These are phyloP conservation scores for Entonaema liquescens DNA, from an alignment of 495 filamentous ascomycete species.

Conservation along the genomic window DNA sequence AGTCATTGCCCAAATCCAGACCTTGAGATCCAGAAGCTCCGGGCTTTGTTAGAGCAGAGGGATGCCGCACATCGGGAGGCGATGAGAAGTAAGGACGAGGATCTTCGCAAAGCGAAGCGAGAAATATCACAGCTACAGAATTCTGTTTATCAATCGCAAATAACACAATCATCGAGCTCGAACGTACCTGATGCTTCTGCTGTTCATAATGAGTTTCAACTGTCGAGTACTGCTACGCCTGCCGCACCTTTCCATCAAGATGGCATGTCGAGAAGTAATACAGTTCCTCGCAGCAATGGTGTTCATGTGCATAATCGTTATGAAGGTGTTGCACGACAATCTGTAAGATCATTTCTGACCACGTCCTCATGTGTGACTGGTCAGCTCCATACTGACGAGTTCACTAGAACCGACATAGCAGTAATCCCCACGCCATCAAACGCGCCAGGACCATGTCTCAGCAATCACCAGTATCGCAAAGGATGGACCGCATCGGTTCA, in stretches of 20 bases:
- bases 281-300: constrained; percentile 47
- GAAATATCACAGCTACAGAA: constrained; percentile 46
- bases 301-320: constrained; percentile 38
- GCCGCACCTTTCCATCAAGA: constrained; percentile 38
- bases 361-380: constrained; percentile 24
- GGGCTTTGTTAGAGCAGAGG: constrained; percentile 37
- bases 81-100: constrained; percentile 43
- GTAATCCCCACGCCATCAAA: constrained; percentile 41
- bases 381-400: constrained; percentile 38
- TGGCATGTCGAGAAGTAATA: constrained; percentile 46
- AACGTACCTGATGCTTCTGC: constrained; percentile 33
- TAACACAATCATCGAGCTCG: constrained; percentile 32
- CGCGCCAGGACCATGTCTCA: constrained; percentile 48
- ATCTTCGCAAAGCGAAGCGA: constrained; percentile 42
- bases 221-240: constrained; percentile 38
- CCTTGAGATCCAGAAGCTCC: constrained; percentile 41
- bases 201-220: constrained; percentile 44
- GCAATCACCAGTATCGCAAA: constrained; percentile 40
- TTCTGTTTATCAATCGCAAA: constrained; percentile 49
- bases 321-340: constrained; percentile 35
- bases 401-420: constrained; percentile 39
- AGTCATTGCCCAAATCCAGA: constrained; percentile 37
- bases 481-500: constrained; percentile 45
- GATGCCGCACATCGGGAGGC: constrained; percentile 33
- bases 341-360: constrained; percentile 41